Percentiles rank a stretch among this genome's conserved stretches.
phyloP scores from a whole-genome alignment of 1,284 basidiomycete genomes.

The Porodaedalea pini region DNA sequence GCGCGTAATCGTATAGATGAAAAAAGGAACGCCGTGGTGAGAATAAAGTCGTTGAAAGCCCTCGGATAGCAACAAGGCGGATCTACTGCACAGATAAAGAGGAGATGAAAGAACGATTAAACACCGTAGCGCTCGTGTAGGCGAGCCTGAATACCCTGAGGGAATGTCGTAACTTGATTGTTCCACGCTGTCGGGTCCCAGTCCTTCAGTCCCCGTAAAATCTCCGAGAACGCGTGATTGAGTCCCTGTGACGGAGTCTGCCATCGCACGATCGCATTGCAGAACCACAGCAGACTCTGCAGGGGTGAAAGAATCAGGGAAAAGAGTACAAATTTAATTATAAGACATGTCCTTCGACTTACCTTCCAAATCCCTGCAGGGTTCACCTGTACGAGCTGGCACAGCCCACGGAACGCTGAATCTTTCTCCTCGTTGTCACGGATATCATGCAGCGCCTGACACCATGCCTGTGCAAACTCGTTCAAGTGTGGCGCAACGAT shows the following conservation, averaged over 20 bases:
- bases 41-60: background rate
- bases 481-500: conserved; percentile 88
- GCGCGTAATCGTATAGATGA: background rate
- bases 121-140: conserved; percentile 75
- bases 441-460: conserved; percentile 95
- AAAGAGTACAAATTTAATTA: background rate
- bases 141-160: conserved; percentile 74
- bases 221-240: conserved; percentile 85
- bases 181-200: conserved; percentile 79
- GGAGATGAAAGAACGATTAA: conserved; percentile 31
- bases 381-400: conserved; percentile 92
- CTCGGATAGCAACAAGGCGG: background rate
- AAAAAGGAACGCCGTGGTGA: background rate
- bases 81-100: background rate
- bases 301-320: conserved; percentile 3
- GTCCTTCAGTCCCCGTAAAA: conserved; percentile 81
- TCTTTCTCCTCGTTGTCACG: conserved; percentile 99
- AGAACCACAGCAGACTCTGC: conserved; percentile 91
- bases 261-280: conserved; percentile 96
- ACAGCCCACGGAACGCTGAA: conserved; percentile 97
- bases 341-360: conserved; percentile 25
- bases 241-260: conserved; percentile 84
- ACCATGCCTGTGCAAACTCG: conserved; percentile 95
- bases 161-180: conserved; percentile 72
- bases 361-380: conserved; percentile 88